Conservation (phyloP, 2,329 filamentous ascomycete species). For the Aspergillus ustus region DNA sequence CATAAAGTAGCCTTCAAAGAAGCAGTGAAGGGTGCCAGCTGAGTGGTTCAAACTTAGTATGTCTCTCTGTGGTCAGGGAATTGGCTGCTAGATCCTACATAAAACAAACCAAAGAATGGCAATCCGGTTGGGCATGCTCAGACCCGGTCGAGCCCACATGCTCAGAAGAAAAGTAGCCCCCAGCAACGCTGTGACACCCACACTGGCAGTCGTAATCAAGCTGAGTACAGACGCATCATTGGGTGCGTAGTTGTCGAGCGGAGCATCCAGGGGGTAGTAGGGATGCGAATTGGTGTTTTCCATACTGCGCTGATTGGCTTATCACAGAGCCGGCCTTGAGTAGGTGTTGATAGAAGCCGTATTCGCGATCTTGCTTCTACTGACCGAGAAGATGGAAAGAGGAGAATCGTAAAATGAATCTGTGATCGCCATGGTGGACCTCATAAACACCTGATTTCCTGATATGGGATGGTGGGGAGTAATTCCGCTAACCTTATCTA, state of each 20-base stretch:
- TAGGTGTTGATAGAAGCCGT: not conserved
- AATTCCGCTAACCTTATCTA: not conserved
- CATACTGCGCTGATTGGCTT: not conserved
- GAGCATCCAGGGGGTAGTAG: constrained; percentile 70
- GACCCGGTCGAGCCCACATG: constrained; percentile 56
- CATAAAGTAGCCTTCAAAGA: constrained; percentile 87
- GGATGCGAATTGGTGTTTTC: constrained; percentile 56
- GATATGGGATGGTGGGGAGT: constrained; percentile 1
- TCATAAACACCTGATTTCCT: not conserved
- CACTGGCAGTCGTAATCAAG: constrained; percentile 65
- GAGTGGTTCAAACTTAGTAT: constrained; percentile 9
- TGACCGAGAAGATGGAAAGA: not conserved
- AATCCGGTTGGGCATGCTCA: constrained; percentile 60
- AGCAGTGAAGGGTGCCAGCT: constrained; percentile 67
- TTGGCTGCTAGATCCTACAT: constrained; percentile 50
- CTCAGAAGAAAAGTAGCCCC: constrained; percentile 59
- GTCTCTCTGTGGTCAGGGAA: not conserved
- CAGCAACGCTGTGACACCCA: constrained; percentile 62
- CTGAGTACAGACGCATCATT: constrained; percentile 66
- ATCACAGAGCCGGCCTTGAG: not conserved
- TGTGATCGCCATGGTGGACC: not conserved
- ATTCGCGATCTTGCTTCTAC: not conserved
- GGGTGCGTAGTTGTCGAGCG: constrained; percentile 66
- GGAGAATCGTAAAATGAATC: not conserved
- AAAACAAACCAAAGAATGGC: constrained; percentile 77